Percentiles rank a stretch among this genome's conserved stretches.
These are phyloP conservation scores for Linderniella brevidens DNA, from an alignment of 257 asterid species.

Conservation along the genomic window DNA sequence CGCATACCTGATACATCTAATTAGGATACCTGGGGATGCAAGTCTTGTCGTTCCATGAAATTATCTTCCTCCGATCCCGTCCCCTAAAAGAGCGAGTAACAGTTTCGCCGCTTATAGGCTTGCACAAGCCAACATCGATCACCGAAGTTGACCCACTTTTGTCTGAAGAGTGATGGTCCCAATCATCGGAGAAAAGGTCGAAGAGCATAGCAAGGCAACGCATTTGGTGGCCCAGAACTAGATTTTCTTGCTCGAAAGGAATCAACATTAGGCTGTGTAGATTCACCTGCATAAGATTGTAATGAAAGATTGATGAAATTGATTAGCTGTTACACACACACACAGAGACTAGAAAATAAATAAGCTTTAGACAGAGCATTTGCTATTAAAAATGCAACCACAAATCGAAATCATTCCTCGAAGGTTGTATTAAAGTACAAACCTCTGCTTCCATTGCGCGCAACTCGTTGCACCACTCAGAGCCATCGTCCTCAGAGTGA, in stretches of 20 bases:
- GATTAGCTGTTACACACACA: no score
- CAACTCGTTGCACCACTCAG: constrained; percentile 76
- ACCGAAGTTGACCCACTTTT: constrained; percentile 29
- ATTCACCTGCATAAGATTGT: constrained; percentile 87
- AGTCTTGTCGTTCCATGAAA: constrained; percentile 64
- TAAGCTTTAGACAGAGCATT: no score
- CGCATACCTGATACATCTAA: constrained; percentile 10
- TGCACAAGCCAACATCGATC: constrained; percentile 67
- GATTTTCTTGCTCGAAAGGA: constrained; percentile 48
- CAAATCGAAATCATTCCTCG: not conserved
- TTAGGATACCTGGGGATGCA: constrained; percentile 71
- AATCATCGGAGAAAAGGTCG: constrained; percentile 55
- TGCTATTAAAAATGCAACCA: no score
- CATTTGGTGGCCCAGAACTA: constrained; percentile 63
- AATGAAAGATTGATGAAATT: no score
- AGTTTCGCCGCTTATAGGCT: constrained; percentile 52
- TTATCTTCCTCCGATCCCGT: constrained; percentile 81
- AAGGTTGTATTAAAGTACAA: constrained; percentile 12
- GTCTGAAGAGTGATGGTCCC: constrained; percentile 22
- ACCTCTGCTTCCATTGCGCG: constrained; percentile 98
- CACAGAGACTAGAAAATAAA: no score
- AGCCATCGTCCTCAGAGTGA: constrained; percentile 22
- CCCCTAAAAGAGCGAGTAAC: constrained; percentile 71
- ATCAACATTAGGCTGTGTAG: constrained; percentile 45
- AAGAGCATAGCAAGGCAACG: constrained; percentile 81